Base-by-base conservation (phyloP, 2,329 filamentous ascomycete genomes). In the Fusarium sp. region DNA sequence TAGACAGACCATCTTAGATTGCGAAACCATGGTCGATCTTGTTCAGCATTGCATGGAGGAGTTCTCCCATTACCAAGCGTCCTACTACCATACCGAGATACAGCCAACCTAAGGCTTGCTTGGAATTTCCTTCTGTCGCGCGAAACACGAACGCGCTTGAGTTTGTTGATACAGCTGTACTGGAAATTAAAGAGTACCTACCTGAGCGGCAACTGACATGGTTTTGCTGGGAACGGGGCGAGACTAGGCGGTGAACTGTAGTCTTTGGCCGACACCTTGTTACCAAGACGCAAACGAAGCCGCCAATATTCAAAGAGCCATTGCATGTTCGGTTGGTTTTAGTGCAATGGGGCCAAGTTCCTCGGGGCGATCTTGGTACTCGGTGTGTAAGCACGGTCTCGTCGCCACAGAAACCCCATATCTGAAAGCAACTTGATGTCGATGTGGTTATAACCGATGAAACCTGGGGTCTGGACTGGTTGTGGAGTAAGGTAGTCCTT, bases 351-450 rank as follows among this genome's bases (percentile, higher is more conserved):
- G 20, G 5, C 35, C 20, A 28, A 39, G 24, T 54, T 12, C 51
- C 24, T 15, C 7, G 35, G 51, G 10, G 22, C 8, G 26, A 20
- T 35, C 17, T 20, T 24, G 39, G 38, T 57, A 22, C 39, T 35
- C 38, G n/a, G 22, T 24, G 31, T 36, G 33, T 52, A 36, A 44
- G 33, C 36, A 41, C n/a, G 18, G 26, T 62, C 45, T 57, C 35
- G 41, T 66, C 63, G 35, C 63, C 38, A 31, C 63, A 39, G 60
- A 66, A 66, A 66, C 48, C 51, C n/a, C 20, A 36, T 36, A 35
- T 49, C 28, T 24, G 13, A 35, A 47, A 26, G 13, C 44, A 47
- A 20, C 28, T 31, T n/a, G 39, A 17, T 28, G 17, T n/a, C 41
- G 36, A 58, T 24, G 11, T n/a, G 28, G 24, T 22, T 26, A 20